A percentile compares a stretch with the other conserved stretches of the same genome.
Evolutionary conservation across 257 asterid species (phyloP).

Genomic region (Solanum lycopersicoides): DNA sequence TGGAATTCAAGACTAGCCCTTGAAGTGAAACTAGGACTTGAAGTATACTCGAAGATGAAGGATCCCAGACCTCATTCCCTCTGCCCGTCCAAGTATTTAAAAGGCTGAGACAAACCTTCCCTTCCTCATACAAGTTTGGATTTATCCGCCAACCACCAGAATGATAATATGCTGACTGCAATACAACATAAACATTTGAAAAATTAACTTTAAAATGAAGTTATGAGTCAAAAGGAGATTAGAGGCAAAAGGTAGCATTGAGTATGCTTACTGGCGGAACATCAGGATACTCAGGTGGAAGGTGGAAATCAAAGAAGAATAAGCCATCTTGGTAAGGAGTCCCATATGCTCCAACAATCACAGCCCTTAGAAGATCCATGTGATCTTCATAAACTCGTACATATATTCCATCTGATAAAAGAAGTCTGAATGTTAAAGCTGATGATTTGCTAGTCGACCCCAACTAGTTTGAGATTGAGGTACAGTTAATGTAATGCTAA

Average conservation of each 20-base stretch:
- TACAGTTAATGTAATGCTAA: neutral
- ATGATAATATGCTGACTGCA: constrained; percentile 90
- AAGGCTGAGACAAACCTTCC: constrained; percentile 98
- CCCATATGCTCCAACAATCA: constrained; percentile 97
- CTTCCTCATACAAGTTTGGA: constrained; percentile 98
- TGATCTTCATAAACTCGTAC: constrained; percentile 95
- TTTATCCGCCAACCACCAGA: constrained; percentile 99
- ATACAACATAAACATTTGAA: neutral
- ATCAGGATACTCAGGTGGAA: constrained; percentile 90
- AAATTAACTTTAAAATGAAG: neutral
- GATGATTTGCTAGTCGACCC: neutral
- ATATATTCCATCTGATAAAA: constrained; percentile 70
- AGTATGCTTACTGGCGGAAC: constrained; percentile 76
- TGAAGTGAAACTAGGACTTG: constrained; percentile 98
- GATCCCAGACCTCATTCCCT: constrained; percentile 98
- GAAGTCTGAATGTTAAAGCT: neutral
- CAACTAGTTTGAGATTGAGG: neutral
- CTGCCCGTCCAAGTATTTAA: constrained; percentile 98
- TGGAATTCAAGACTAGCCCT: constrained; percentile 86
- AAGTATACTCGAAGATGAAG: constrained; percentile 92
- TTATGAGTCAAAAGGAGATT: neutral
- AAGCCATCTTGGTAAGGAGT: constrained; percentile 99
- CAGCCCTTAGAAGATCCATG: constrained; percentile 98
- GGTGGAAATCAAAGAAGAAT: constrained; percentile 94
- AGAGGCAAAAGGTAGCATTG: neutral